A percentile compares a stretch with the other conserved stretches of the same genome.
Conservation (phyloP, 2,329 filamentous ascomycete species). For the Botrytis pseudocinerea region DNA sequence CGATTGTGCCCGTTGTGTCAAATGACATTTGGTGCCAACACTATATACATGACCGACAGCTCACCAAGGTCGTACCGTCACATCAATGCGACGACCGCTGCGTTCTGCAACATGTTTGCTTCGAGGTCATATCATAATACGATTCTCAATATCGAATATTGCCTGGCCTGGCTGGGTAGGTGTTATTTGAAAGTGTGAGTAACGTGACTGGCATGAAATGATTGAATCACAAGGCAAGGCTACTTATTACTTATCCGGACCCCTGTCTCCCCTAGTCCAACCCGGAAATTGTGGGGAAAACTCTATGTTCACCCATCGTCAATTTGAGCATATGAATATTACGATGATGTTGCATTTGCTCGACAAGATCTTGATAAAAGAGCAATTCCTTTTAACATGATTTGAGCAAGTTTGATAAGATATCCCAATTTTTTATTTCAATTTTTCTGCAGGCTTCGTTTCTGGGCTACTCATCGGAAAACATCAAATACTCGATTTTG, state of each 20-base stretch:
- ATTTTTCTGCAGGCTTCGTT: background rate
- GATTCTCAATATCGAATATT: background rate
- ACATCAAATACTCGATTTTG: background rate
- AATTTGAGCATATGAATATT: constrained; percentile 10
- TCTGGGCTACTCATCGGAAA: background rate
- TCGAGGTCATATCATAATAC: background rate
- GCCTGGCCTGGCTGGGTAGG: too few species aligned
- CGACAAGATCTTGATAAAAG: background rate
- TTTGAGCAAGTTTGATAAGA: background rate
- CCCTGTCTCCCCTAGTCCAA: constrained; percentile 1
- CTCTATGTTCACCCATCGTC: constrained; percentile 2
- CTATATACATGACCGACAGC: background rate
- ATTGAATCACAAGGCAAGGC: background rate
- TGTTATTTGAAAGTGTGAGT: background rate
- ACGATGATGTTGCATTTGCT: background rate
- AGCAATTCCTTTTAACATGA: background rate
- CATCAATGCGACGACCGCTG: background rate
- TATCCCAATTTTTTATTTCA: background rate
- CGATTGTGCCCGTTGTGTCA: background rate
- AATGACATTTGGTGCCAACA: background rate
- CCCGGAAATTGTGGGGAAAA: constrained; percentile 21
- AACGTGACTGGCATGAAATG: background rate
- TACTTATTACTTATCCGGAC: background rate
- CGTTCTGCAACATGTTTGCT: background rate
- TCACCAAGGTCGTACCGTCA: background rate